These are phyloP conservation scores for Trametes cubensis DNA, from an alignment of 768 basidiomycete genomes.

Conservation along the genomic window DNA sequence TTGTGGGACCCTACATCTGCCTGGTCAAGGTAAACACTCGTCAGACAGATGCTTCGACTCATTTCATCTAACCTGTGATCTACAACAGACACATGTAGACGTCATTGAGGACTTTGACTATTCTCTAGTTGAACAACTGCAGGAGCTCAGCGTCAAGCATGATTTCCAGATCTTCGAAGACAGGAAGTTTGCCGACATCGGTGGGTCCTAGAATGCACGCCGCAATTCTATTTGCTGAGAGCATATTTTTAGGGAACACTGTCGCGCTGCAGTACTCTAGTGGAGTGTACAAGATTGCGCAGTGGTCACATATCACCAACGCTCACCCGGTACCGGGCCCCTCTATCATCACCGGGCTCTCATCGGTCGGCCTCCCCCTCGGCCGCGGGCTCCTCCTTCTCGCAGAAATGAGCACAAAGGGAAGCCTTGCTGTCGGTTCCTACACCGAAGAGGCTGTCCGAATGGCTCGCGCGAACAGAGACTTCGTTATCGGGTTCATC, in stretches of 20 bases:
- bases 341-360: constrained; percentile 87
- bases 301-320: constrained; percentile 96
- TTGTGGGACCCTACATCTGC: constrained; percentile 88
- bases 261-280: constrained; percentile 93
- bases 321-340: constrained; percentile 97
- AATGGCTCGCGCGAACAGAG: constrained; percentile 80
- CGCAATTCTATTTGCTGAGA: background rate
- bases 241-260: constrained; percentile 77
- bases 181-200: constrained; percentile 98
- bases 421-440: constrained; percentile 76
- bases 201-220: constrained; percentile 44
- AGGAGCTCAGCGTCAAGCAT: constrained; percentile 72
- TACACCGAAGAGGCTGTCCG: constrained; percentile 86
- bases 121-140: constrained; percentile 67
- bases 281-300: constrained; percentile 90
- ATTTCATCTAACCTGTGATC: constrained; percentile 33
- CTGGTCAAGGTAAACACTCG: constrained; percentile 79
- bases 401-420: constrained; percentile 94
- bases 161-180: constrained; percentile 99
- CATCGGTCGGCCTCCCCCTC: constrained; percentile 82
- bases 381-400: constrained; percentile 87
- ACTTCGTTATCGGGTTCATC: constrained; percentile 97
- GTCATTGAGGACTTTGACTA: constrained; percentile 90
- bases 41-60: constrained; percentile 1
- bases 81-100: constrained; percentile 89